Evolutionary conservation across 140 eudicot genomes (phyloP).

Genomic region (Bidens hawaiensis): DNA sequence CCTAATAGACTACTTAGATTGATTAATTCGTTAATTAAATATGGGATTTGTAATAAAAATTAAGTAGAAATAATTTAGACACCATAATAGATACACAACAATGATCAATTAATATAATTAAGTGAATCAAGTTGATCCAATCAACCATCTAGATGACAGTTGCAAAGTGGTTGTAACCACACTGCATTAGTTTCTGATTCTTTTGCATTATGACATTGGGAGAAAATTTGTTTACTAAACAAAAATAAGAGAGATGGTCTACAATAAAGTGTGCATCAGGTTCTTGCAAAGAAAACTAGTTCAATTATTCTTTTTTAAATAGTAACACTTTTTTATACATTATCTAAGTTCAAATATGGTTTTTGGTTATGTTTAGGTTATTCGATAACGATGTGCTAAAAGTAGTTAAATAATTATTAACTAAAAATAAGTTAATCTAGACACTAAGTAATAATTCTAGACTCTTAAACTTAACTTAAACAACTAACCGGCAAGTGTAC

Average conservation of each 20-base stretch:
- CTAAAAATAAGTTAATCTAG: too few species aligned
- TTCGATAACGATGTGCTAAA: too few species aligned
- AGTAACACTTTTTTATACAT: too few species aligned
- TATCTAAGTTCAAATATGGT: too few species aligned
- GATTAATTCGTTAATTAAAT: neutral
- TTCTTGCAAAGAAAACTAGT: neutral
- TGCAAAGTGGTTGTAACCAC: neutral
- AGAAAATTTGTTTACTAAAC: neutral
- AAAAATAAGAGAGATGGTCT: slow-evolving; percentile 1
- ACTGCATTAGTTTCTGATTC: slow-evolving; percentile 6
- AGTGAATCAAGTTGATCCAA: too few species aligned
- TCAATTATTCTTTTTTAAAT: neutral
- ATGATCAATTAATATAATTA: too few species aligned
- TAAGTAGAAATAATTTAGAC: neutral
- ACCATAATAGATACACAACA: neutral
- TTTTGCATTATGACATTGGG: slow-evolving; percentile 1
- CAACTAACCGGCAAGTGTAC: too few species aligned
- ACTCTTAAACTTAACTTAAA: too few species aligned
- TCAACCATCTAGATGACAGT: neutral
- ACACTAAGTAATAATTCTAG: too few species aligned
- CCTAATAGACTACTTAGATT: neutral
- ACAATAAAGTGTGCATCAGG: slow-evolving; percentile 7
- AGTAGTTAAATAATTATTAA: too few species aligned
- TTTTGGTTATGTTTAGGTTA: neutral
- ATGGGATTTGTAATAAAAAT: neutral